Evolutionary conservation across 768 basidiomycete species (phyloP).

Genomic region (Dacryopinax spathularia): DNA sequence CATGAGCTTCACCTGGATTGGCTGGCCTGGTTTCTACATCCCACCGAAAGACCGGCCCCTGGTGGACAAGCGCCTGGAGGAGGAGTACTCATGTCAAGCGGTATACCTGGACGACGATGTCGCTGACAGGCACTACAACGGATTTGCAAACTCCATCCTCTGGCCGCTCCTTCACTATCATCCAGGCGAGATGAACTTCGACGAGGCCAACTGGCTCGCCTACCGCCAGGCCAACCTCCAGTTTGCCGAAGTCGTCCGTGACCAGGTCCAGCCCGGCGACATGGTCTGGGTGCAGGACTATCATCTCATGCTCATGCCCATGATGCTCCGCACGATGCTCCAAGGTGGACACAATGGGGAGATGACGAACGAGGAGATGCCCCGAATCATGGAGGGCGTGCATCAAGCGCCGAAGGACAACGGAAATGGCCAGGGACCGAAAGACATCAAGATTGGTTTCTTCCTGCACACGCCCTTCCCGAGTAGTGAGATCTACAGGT

Average conservation of each 20-base stretch:
- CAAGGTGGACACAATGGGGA: conserved; percentile 32
- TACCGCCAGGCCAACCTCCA: conserved; percentile 93
- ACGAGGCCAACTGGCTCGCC: conserved; percentile 95
- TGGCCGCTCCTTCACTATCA: conserved; percentile 99
- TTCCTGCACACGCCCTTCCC: conserved; percentile 99
- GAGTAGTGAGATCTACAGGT: conserved; percentile 94
- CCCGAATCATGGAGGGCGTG: background rate
- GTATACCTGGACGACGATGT: conserved; percentile 97
- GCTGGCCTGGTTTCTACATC: conserved; percentile 90
- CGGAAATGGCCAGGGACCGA: conserved; percentile 13
- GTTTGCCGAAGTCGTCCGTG: conserved; percentile 79
- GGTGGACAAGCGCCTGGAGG: conserved; percentile 83
- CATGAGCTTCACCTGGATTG: conserved; percentile 95
- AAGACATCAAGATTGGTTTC: conserved; percentile 80
- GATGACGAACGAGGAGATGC: conserved; percentile 15
- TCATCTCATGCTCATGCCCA: conserved; percentile 93
- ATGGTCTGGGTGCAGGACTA: conserved; percentile 99
- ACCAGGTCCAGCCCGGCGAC: conserved; percentile 65
- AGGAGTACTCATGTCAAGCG: conserved; percentile 93
- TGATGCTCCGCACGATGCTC: conserved; percentile 80
- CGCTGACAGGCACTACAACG: conserved; percentile 95
- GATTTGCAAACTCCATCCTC: conserved; percentile 98
- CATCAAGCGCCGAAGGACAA: background rate
- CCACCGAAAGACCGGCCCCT: conserved; percentile 79
- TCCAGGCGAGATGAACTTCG: conserved; percentile 99